Evolutionary conservation across 129 eudicot genomes (phyloP), one percentile per base, ranked within the genome.

Genomic region (Pulicaria dysenterica): DNA sequence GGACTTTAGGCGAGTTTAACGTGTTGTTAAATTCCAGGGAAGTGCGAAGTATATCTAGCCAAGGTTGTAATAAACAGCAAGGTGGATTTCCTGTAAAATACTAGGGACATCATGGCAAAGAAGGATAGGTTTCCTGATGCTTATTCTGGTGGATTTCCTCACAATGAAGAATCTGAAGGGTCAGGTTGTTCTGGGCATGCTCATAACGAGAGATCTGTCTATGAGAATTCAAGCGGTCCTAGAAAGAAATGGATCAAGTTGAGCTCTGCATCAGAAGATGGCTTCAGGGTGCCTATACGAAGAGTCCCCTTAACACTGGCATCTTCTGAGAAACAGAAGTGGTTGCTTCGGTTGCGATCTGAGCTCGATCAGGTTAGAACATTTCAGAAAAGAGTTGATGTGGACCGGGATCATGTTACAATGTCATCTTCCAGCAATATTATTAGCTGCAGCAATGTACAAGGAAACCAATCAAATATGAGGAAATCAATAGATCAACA

Each of bases 191-290:
- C 89, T 0, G 93, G 84, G 8, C 58, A 80, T 49, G 43, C 71
- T 73, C 87, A 83, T 45, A 70, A 58, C 31, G 89, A 69, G 56
- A 66, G 76, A 37, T 31, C 68, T 15, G 93, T 69, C 31, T 69
- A 78, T 12, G 88, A 80, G 54, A 69, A 75, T 31, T 69, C 81
- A 16, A 55, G 79, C 67, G 85, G 77, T 12, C 77, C 75, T 19
- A 78, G 67, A 65, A 82, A 77, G 77, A 90, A 87, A 70, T 87
- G 89, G 83, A 79, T 87, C n/a, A 76, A 73, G 67, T 76, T 90
- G 75, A 83, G 85, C 67, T 76, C 87, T 59, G 83, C 57, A 5
- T 55, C 49, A 6, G 70, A 65, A 13, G 89, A 85, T 81, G 88
- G 89, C 51, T 87, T 85, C 79, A 81, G 72, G 74, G 89, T 85